phyloP scores from a whole-genome alignment of 768 basidiomycete species.

The Xerocomus brunneocitrinus region DNA sequence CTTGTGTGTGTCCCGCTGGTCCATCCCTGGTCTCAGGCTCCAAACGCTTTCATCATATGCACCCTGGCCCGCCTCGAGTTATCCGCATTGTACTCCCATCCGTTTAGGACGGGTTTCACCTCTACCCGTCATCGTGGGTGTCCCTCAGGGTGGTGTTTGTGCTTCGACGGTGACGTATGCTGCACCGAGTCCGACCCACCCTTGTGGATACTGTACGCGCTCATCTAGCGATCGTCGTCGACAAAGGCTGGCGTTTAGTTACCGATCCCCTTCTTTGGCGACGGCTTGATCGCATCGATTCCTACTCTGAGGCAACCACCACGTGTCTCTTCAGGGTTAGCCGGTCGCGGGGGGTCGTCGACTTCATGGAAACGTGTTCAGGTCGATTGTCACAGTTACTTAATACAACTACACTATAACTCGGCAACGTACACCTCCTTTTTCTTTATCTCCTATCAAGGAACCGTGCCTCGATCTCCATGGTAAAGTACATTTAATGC shows the following conservation, averaged over 20 bases:
- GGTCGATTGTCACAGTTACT: background rate
- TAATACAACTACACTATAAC: background rate
- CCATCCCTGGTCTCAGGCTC: conserved; percentile 4
- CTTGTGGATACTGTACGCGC: background rate
- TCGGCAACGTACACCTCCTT: background rate
- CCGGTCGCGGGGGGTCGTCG: background rate
- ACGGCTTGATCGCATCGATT: conserved; percentile 4
- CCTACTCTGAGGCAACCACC: conserved; percentile 1
- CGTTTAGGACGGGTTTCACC: conserved; percentile 8
- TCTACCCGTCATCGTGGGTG: conserved; percentile 4
- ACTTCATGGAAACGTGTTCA: conserved; percentile 2
- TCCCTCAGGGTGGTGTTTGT: background rate
- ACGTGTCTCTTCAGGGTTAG: conserved; percentile 7
- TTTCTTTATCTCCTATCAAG: background rate
- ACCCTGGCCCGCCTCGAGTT: conserved; percentile 15
- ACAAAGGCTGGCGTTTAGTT: background rate
- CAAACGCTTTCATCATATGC: conserved; percentile 1
- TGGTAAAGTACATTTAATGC: background rate
- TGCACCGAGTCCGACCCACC: background rate
- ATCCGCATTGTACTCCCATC: conserved; percentile 16
- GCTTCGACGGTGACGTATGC: background rate
- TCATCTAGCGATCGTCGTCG: background rate
- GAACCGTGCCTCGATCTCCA: background rate
- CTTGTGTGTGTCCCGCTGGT: background rate
- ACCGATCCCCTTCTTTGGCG: background rate